Base-by-base conservation (phyloP, 148 eudicot species). In the Rhododendron henanense region DNA sequence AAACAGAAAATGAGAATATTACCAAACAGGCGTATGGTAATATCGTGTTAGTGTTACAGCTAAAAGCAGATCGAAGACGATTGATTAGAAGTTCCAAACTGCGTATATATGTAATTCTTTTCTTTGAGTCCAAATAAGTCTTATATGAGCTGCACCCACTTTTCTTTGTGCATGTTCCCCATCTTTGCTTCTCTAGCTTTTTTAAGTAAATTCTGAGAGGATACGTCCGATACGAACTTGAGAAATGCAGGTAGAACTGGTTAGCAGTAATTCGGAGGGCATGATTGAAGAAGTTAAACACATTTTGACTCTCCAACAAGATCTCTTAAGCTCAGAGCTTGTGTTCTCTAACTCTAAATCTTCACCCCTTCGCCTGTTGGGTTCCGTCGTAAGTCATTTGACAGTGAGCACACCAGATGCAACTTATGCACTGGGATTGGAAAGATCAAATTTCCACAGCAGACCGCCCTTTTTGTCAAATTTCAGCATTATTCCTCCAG, bases 351-450 rank as follows among this genome's bases (percentile, higher is more conserved):
- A 91, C 90, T 84, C 85, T 37, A 88, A 85, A 59, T 81, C 92
- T 18, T 87, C 92, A 75, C 23, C 90, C 2, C 73, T 94, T 4
- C 83, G 83, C 61, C 53, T 95, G 67, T 89, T 41, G 86, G 98
- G 96, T 28, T 92, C 91, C n/a, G 39, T 93, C 50, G 2, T 94
- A 23, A 94, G 94, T 85, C 97, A 96, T 90, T 81, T 96, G 82
- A 89, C 90, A 7, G 94, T 95, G 48, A 96, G 97, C 92, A 92
- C 97, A 65, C 98, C 98, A 0, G 99, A 96, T n/a, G 98, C 96
- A n/a, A 90, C 95, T 83, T 95, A 93, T 75, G 97, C 95, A 31
- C n/a, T 90, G 18, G 99, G 99, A 83, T 83, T 95, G 84, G 95
- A 94, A 85, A 88, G 96, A 48, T 94, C 96, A 18, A 88, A 92